These are phyloP conservation scores for Nigrospora sphaerica DNA, from an alignment of 2,329 filamentous ascomycete species.

Conservation along the genomic window DNA sequence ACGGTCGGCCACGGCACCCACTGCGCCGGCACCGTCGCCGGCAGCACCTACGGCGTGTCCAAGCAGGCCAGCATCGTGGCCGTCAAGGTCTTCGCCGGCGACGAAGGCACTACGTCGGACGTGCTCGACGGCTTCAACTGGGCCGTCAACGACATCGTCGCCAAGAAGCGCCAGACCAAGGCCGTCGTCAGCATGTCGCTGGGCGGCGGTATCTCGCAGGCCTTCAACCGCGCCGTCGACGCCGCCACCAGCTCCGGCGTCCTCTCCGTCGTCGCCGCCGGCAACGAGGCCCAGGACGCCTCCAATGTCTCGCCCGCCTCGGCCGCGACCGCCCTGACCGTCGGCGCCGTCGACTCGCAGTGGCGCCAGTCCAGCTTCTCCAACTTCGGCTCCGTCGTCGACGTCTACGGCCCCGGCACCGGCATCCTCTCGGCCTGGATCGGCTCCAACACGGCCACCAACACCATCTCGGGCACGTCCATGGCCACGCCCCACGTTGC, in stretches of 20 bases:
- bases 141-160: conserved; percentile 38
- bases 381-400: conserved; percentile 39
- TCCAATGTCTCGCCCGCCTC: conserved; percentile 39
- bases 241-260: conserved; percentile 37
- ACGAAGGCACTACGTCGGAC: conserved; percentile 12
- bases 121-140: conserved; percentile 23
- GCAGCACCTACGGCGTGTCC: conserved; percentile 34
- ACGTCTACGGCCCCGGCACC: conserved; percentile 36
- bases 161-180: conserved; percentile 27
- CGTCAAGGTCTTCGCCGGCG: conserved; percentile 35
- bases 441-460: conserved; percentile 27
- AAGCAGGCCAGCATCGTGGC: conserved; percentile 31
- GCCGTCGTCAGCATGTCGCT: conserved; percentile 50
- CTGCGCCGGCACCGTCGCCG: conserved; percentile 36
- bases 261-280: conserved; percentile 48
- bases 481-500: conserved; percentile 57
- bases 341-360: conserved; percentile 37
- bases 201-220: conserved; percentile 32
- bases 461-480: conserved; percentile 48
- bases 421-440: conserved; percentile 34
- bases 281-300: conserved; percentile 38
- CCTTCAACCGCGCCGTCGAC: conserved; percentile 44
- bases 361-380: conserved; percentile 36
- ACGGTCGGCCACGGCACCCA: conserved; percentile 38
- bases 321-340: conserved; percentile 41